A percentile compares a stretch with the other conserved stretches of the same genome.
Conservation (phyloP, 805 yeast species). For the Wickerhamomyces alni region DNA sequence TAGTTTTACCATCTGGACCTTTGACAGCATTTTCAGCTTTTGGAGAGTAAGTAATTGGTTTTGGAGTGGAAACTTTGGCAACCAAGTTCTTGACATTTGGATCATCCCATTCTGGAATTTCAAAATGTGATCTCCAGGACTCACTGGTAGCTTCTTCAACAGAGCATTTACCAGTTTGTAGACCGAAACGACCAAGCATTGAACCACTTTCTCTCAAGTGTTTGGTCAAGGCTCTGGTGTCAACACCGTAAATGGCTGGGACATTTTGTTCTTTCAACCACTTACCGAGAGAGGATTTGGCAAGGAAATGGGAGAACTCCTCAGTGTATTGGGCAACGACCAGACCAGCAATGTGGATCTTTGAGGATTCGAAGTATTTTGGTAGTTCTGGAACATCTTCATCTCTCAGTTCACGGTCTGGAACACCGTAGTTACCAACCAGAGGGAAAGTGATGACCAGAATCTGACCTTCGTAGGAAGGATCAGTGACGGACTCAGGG, state of each 20-base stretch:
- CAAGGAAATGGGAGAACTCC: slow-evolving; percentile 89
- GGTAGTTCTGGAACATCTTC: slow-evolving; percentile 74
- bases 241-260: slow-evolving; percentile 97
- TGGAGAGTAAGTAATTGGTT: slow-evolving; percentile 76
- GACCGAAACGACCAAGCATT: slow-evolving; percentile 81
- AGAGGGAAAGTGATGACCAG: slow-evolving; percentile 93
- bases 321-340: slow-evolving; percentile 97
- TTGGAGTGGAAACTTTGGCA: slow-evolving; percentile 76
- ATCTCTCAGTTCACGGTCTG: slow-evolving; percentile 74
- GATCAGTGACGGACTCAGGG: slow-evolving; percentile 97
- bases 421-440: slow-evolving; percentile 99
- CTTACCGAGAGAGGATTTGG: slow-evolving; percentile 83
- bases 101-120: slow-evolving; percentile 83
- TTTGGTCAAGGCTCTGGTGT: slow-evolving; percentile 92
- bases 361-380: slow-evolving; percentile 86
- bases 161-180: slow-evolving; percentile 40
- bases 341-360: slow-evolving; percentile 93
- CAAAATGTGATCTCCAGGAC: slow-evolving; percentile 59
- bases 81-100: slow-evolving; percentile 91
- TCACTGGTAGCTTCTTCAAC: slow-evolving; percentile 26
- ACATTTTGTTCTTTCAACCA: slow-evolving; percentile 91
- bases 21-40: slow-evolving; percentile 44
- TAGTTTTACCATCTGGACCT: slow-evolving; percentile 67
- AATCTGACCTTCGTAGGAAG: slow-evolving; percentile 97
- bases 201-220: slow-evolving; percentile 89